A percentile compares a stretch with the other conserved stretches of the same genome.
Evolutionary conservation across 345 rosid genomes (phyloP).

Genomic region (Boechera stricta): DNA sequence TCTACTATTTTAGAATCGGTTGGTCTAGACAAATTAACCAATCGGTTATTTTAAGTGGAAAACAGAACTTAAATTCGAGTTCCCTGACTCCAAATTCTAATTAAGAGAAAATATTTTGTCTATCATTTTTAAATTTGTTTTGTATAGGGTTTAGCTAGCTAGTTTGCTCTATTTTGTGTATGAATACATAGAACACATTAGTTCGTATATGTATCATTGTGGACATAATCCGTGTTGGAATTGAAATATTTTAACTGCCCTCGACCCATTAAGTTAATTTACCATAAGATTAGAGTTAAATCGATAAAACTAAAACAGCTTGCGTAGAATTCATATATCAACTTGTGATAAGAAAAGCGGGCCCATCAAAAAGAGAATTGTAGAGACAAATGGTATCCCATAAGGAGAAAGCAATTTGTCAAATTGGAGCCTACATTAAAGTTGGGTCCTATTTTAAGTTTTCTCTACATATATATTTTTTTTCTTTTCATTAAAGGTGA

Average conservation of each 20-base stretch:
- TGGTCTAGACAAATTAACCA: too few species aligned
- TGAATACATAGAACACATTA: neutral
- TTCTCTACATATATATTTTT: neutral
- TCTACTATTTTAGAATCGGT: too few species aligned
- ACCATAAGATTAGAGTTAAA: conserved; percentile 9
- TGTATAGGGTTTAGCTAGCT: too few species aligned
- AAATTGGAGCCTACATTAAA: conserved; percentile 41
- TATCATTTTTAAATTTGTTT: too few species aligned
- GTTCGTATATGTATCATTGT: neutral
- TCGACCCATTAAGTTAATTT: neutral
- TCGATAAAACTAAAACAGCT: neutral
- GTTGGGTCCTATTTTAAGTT: conserved; percentile 20
- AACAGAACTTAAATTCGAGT: too few species aligned
- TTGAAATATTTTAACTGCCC: neutral
- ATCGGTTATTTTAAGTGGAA: too few species aligned
- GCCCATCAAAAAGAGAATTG: conserved; percentile 31
- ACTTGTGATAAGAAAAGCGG: conserved; percentile 36
- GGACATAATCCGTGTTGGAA: neutral
- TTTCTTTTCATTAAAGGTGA: conserved; percentile 8
- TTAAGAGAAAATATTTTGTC: too few species aligned
- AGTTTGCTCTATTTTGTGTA: too few species aligned
- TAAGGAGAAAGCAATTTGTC: conserved; percentile 44
- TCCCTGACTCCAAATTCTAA: neutral
- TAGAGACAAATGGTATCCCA: conserved; percentile 49
- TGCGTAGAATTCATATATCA: conserved; percentile 3